Evolutionary conservation across 371 early-diverging fungal species (phyloP).

Genomic region (Haplosporangium sp.): DNA sequence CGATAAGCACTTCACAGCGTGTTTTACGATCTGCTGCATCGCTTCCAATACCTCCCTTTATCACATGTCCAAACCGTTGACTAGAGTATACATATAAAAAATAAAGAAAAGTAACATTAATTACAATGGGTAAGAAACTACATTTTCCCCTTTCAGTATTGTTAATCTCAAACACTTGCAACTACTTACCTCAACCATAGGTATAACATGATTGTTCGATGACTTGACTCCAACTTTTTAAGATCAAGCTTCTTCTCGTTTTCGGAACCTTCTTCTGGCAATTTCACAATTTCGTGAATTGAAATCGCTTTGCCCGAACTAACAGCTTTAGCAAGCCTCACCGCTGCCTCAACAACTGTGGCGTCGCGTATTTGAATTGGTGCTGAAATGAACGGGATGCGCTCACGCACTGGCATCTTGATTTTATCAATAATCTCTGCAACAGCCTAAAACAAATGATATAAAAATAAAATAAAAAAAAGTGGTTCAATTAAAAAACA

Average conservation of each 20-base stretch:
- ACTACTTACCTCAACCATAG: conserved; percentile 83
- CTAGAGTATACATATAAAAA: conserved; percentile 28
- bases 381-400: conserved; percentile 75
- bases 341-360: conserved; percentile 43
- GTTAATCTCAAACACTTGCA: background rate
- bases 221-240: conserved; percentile 71
- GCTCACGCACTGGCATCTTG: conserved; percentile 68
- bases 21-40: conserved; percentile 3
- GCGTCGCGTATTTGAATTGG: conserved; percentile 68
- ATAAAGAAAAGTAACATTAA: background rate
- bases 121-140: background rate
- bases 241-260: conserved; percentile 56
- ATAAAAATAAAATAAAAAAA: background rate
- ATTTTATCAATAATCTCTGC: conserved; percentile 76
- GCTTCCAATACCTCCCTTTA: conserved; percentile 43
- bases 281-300: conserved; percentile 62
- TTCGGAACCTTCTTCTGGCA: conserved; percentile 60
- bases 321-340: conserved; percentile 58
- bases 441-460: conserved; percentile 54
- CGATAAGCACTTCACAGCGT: conserved; percentile 59
- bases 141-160: background rate
- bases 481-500: conserved; percentile 74
- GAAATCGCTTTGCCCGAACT: conserved; percentile 54
- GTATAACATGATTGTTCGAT: conserved; percentile 84
- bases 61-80: conserved; percentile 62